Evolutionary conservation across 208 protist species (phyloP), one percentile per base, ranked within the genome.

Genomic region (Crithidia fasciculata): DNA sequence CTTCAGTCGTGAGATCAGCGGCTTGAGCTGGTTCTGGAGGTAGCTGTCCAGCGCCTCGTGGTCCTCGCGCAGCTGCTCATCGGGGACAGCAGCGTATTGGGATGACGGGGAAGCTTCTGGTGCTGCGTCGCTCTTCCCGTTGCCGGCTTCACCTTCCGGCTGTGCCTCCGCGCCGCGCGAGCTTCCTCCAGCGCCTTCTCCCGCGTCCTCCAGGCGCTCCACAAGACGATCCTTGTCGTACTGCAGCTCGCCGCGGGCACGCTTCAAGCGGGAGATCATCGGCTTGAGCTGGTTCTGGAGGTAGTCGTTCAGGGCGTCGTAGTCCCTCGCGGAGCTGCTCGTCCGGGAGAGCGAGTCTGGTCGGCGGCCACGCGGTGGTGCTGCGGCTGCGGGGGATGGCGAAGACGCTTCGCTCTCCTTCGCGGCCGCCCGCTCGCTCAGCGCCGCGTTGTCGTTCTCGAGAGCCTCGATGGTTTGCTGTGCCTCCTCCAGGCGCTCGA

Each of bases 101-200:
- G 13, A 72, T 53, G n/a, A 86, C 58, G 28, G 45, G 55, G 57
- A 39, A 69, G 81, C 72, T 83, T 79, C 36, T 83, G 66, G 28
- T 82, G 15, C 45, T 0, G 8, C 2, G n/a, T n/a, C n/a, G n/a
- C n/a, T n/a, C n/a, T n/a, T n/a, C n/a, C n/a, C n/a, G n/a, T n/a
- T 47, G 13, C 50, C 49, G 57, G 15, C 60, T 5, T 53, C 36
- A 3, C 16, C 60, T 8, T 55, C 16, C 28, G 50, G 15, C 50
- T 55, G 50, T 15, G 50, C 50, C 50, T 28, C 28, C 28, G 28
- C 1, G 28, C 28, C n/a, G n/a, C 28, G 1, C 28, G 28, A 15
- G 50, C 50, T 18, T 55, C n/a, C 50, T 19, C 16, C 6, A 18
- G 12, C 50, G 50, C 50, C 50, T 55, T 12, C 50, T 55, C 16